These are phyloP conservation scores for Orbilia blumenaviensis DNA, from an alignment of 2,329 filamentous ascomycete genomes.

Conservation along the genomic window DNA sequence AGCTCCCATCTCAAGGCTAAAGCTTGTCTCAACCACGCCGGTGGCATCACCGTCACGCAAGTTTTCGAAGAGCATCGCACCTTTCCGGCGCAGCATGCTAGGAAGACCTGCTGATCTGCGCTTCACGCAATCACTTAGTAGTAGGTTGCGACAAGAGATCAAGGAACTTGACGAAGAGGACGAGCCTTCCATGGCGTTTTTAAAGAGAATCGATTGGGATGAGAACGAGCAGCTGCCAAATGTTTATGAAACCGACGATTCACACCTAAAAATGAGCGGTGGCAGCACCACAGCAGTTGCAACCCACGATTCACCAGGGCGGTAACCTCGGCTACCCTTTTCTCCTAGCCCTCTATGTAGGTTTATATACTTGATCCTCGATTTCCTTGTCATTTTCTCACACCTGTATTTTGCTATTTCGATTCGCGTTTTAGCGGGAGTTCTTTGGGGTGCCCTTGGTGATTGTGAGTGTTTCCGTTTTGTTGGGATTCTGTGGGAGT, in stretches of 20 bases:
- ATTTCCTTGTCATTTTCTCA: neutral
- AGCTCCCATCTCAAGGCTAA: conserved; percentile 21
- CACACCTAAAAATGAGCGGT: conserved; percentile 38
- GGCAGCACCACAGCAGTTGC: conserved; percentile 41
- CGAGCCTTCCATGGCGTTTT: conserved; percentile 26
- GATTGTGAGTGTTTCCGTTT: neutral
- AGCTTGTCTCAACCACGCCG: conserved; percentile 42
- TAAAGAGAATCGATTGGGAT: conserved; percentile 40
- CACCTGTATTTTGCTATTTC: neutral
- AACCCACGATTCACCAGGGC: conserved; percentile 35
- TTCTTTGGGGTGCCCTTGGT: conserved; percentile 4
- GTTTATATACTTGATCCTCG: neutral
- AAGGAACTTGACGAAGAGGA: conserved; percentile 34
- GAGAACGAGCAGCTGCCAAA: conserved; percentile 45
- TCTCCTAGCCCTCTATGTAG: neutral
- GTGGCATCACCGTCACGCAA: conserved; percentile 29
- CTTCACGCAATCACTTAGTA: conserved; percentile 51
- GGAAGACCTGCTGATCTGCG: conserved; percentile 27
- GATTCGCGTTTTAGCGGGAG: conserved; percentile 31
- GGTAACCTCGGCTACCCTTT: neutral
- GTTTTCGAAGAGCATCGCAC: conserved; percentile 33
- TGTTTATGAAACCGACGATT: conserved; percentile 36
- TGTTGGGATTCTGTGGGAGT: neutral
- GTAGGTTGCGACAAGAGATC: conserved; percentile 37
- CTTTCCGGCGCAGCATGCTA: conserved; percentile 23